A percentile compares a stretch with the other conserved stretches of the same genome.
Evolutionary conservation across 345 rosid species (phyloP).

Genomic region (Ricinus communis): DNA sequence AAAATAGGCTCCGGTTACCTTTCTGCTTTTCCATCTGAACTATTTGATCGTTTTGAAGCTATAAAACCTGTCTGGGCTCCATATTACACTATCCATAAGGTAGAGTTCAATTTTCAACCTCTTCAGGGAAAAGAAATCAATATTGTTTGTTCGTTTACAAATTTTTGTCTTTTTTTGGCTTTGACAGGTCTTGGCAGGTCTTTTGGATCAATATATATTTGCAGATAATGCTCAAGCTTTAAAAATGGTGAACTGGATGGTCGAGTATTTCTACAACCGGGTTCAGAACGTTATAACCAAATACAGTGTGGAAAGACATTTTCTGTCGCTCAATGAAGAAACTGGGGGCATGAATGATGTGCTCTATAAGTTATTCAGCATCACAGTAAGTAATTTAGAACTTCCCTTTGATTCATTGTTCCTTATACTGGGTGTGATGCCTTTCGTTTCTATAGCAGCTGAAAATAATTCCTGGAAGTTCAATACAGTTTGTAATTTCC

Average conservation of each 20-base stretch:
- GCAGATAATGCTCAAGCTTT: conserved; percentile 69
- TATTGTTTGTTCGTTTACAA: background rate
- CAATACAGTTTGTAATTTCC: background rate
- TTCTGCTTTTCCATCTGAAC: conserved; percentile 84
- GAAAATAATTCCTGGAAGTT: background rate
- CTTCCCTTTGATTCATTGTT: background rate
- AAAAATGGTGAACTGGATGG: conserved; percentile 81
- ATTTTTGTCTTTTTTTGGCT: conserved; percentile 16
- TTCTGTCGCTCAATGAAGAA: conserved; percentile 81
- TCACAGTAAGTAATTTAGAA: conserved; percentile 48
- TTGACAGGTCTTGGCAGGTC: conserved; percentile 81
- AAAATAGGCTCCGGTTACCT: conserved; percentile 81
- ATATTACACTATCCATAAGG: conserved; percentile 96
- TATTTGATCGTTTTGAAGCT: conserved; percentile 82
- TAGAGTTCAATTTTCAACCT: conserved; percentile 11
- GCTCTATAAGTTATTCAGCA: conserved; percentile 62
- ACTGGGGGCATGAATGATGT: conserved; percentile 99
- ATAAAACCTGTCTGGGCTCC: conserved; percentile 93
- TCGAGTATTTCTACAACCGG: conserved; percentile 74
- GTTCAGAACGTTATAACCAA: conserved; percentile 68
- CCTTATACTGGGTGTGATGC: too few species aligned
- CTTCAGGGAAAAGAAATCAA: background rate
- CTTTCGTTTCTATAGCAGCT: background rate
- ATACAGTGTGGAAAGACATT: conserved; percentile 66
- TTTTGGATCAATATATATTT: conserved; percentile 72